A percentile compares a stretch with the other conserved stretches of the same genome.
These are phyloP conservation scores for Backusella macrospora DNA, from an alignment of 192 early-diverging fungal genomes.

Conservation along the genomic window DNA sequence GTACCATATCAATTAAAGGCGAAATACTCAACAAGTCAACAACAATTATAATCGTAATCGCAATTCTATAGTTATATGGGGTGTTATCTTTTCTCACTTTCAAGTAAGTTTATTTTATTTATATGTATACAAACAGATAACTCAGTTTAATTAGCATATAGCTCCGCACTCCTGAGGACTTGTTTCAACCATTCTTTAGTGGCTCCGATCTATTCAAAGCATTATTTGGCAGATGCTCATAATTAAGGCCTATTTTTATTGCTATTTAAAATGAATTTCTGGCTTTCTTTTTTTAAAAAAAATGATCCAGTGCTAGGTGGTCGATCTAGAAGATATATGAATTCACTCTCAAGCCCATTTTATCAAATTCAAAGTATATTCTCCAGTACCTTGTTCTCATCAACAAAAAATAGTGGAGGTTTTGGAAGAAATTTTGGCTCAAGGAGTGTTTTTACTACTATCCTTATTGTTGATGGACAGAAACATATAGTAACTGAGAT, in stretches of 20 bases:
- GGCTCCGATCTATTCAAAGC: slow-evolving; percentile 25
- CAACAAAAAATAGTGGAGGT: not conserved
- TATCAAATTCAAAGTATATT: not conserved
- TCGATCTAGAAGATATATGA: not conserved
- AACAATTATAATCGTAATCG: not conserved
- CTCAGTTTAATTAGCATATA: not conserved
- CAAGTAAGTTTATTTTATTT: slow-evolving; percentile 24
- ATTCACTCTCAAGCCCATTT: slow-evolving; percentile 3
- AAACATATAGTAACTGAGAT: slow-evolving; percentile 14
- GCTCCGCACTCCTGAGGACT: slow-evolving; percentile 43
- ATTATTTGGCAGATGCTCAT: slow-evolving; percentile 25
- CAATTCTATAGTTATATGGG: not conserved
- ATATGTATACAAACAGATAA: not conserved
- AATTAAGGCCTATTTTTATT: not conserved
- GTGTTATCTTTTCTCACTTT: slow-evolving; percentile 19
- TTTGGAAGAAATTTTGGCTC: not conserved
- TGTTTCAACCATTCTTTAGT: slow-evolving; percentile 40
- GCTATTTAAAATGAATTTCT: no score
- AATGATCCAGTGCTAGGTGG: not conserved
- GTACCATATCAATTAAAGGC: not conserved
- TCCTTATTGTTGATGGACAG: not conserved
- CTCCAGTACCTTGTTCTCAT: no score
- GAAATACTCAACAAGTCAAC: not conserved
- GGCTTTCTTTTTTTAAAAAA: no score
- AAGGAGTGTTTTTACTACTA: slow-evolving; percentile 10